Conservation (phyloP, 257 asterid genomes). For the Fraxinus quadrangulata region DNA sequence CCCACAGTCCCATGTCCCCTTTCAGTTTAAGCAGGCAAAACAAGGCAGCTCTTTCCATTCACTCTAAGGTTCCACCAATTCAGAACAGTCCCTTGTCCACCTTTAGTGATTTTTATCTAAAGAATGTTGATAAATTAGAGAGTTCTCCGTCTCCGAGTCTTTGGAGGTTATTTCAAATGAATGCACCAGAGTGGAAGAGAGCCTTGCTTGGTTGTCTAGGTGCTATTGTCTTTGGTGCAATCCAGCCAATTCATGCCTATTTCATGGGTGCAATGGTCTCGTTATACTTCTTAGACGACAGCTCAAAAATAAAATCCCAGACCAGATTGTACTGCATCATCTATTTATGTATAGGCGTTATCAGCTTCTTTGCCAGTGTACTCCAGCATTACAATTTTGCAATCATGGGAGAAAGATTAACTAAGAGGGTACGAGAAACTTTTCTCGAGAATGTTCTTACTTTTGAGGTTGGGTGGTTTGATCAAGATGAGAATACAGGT, state of each 20-base stretch:
- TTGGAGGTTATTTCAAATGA: conserved; percentile 58
- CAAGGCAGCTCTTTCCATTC: conserved; percentile 52
- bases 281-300: conserved; percentile 39
- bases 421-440: conserved; percentile 60
- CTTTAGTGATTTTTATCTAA: conserved; percentile 26
- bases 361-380: conserved; percentile 55
- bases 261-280: conserved; percentile 67
- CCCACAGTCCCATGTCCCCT: conserved; percentile 35
- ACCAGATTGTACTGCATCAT: conserved; percentile 38
- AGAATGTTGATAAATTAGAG: conserved; percentile 37
- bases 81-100: conserved; percentile 33
- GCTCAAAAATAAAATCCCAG: conserved; percentile 44
- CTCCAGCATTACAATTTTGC: conserved; percentile 74
- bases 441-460: conserved; percentile 51
- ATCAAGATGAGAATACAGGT: conserved; percentile 57
- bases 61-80: conserved; percentile 46
- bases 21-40: conserved; percentile 44
- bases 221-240: conserved; percentile 54
- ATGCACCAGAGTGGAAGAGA: conserved; percentile 71
- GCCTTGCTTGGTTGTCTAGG: conserved; percentile 69
- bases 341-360: conserved; percentile 44
- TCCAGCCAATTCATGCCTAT: conserved; percentile 64
- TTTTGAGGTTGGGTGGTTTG: conserved; percentile 77
- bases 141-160: conserved; percentile 16
- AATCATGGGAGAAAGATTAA: conserved; percentile 63